Percentiles rank a stretch among this genome's conserved stretches.
Conservation (phyloP, 1,139 yeast species). For the Yamadazyma membranifaciens region DNA sequence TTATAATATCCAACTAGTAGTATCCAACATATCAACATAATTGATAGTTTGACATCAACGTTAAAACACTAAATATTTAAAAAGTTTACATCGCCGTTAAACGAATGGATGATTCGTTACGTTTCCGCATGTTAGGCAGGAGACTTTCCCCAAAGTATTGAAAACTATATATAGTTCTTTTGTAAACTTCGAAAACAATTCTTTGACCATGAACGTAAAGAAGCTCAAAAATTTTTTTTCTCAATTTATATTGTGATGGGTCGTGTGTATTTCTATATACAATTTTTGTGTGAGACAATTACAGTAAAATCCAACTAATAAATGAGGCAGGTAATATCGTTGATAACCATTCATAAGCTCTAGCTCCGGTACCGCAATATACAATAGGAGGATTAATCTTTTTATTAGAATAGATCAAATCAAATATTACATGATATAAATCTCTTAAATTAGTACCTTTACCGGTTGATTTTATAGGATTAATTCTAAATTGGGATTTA, state of each 20-base stretch:
- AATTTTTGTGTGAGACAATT: background rate
- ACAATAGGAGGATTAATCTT: conserved; percentile 28
- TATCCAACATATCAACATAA: too few relatives aligned
- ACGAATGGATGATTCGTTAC: conserved; percentile 42
- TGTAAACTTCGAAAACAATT: conserved; percentile 85
- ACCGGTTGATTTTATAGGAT: conserved; percentile 35
- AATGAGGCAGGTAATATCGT: conserved; percentile 33
- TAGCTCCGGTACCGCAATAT: conserved; percentile 53
- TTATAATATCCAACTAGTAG: too few relatives aligned
- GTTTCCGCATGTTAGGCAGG: conserved; percentile 79
- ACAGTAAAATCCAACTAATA: conserved; percentile 22
- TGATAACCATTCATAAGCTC: conserved; percentile 39
- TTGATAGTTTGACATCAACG: background rate
- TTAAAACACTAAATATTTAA: too few relatives aligned
- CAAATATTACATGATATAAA: conserved; percentile 56
- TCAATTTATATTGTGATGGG: conserved; percentile 5
- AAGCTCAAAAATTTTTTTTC: conserved; percentile 6
- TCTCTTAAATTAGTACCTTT: conserved; percentile 43
- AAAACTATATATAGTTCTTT: conserved; percentile 35
- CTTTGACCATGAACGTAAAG: conserved; percentile 64
- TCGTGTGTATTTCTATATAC: conserved; percentile 4
- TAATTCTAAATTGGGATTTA: conserved; percentile 30
- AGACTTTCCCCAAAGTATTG: conserved; percentile 92
- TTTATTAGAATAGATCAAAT: conserved; percentile 40
- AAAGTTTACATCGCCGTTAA: conserved; percentile 10